A percentile compares a stretch with the other conserved stretches of the same genome.
These are phyloP conservation scores for Metarhizium anisopliae DNA, from an alignment of 2,329 filamentous ascomycete genomes.

Conservation along the genomic window DNA sequence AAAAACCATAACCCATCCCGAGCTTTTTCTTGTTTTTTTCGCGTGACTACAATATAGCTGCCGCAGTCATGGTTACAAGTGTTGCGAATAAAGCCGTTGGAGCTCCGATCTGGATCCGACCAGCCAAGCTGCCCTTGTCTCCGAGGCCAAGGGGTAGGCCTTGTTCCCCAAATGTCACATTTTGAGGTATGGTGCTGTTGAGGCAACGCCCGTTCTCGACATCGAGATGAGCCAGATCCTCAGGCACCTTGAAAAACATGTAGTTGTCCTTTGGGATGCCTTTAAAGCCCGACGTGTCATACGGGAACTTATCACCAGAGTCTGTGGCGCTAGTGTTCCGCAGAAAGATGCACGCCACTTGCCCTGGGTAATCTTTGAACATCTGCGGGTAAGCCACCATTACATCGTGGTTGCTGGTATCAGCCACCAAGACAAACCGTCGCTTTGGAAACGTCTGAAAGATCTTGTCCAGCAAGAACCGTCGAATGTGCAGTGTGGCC, in stretches of 20 bases:
- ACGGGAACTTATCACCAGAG: conserved; percentile 57
- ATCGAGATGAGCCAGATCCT: conserved; percentile 59
- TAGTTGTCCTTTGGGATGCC: conserved; percentile 56
- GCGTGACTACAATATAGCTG: conserved; percentile 7
- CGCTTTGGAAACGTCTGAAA: conserved; percentile 67
- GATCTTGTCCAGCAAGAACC: conserved; percentile 59
- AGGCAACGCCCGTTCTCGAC: conserved; percentile 60
- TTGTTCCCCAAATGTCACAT: conserved; percentile 62
- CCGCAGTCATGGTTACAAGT: conserved; percentile 12
- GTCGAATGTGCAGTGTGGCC: conserved; percentile 64
- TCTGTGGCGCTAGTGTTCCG: conserved; percentile 68
- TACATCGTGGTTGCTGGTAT: conserved; percentile 68
- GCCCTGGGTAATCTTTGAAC: conserved; percentile 55
- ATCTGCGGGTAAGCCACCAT: conserved; percentile 58
- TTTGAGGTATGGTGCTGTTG: conserved; percentile 56
- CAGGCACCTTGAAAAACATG: conserved; percentile 71
- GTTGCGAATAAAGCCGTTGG: conserved; percentile 13
- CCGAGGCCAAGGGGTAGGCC: conserved; percentile 42
- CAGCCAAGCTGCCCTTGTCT: conserved; percentile 21
- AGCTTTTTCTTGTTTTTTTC: neutral
- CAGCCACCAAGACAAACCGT: conserved; percentile 67
- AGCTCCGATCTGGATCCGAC: conserved; percentile 7
- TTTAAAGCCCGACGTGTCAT: conserved; percentile 65
- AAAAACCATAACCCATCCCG: no score
- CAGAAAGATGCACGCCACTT: conserved; percentile 70